Conservation (phyloP, 768 basidiomycete genomes). For the Auricularia heimuer region DNA sequence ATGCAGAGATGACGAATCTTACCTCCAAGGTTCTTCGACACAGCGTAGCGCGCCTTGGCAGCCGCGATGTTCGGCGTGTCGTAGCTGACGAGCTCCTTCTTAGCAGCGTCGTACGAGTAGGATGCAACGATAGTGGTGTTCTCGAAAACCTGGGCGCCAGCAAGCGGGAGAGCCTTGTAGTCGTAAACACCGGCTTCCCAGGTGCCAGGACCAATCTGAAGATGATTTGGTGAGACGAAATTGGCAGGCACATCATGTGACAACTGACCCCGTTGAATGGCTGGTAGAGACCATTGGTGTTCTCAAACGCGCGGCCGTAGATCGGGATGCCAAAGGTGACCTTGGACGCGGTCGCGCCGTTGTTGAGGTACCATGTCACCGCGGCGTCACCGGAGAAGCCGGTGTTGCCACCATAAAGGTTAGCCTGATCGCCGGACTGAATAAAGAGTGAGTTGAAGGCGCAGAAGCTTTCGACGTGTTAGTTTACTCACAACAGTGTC, state of each 20-base stretch:
- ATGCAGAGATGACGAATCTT: background rate
- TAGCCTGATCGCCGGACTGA: slow-evolving; percentile 48
- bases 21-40: slow-evolving; percentile 37
- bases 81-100: slow-evolving; percentile 62
- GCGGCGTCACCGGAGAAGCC: slow-evolving; percentile 60
- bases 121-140: slow-evolving; percentile 61
- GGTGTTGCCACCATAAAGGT: slow-evolving; percentile 57
- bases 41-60: slow-evolving; percentile 60
- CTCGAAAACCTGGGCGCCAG: slow-evolving; percentile 42
- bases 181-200: slow-evolving; percentile 65
- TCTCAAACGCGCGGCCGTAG: slow-evolving; percentile 71
- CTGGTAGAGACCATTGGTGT: slow-evolving; percentile 55
- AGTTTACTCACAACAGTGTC: too few species aligned
- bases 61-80: slow-evolving; percentile 61
- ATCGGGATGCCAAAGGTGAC: slow-evolving; percentile 70
- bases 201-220: slow-evolving; percentile 61
- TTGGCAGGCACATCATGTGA: background rate
- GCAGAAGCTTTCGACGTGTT: too few species aligned
- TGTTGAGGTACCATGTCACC: slow-evolving; percentile 45
- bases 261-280: slow-evolving; percentile 53
- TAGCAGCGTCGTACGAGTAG: slow-evolving; percentile 63
- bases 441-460: slow-evolving; percentile 31
- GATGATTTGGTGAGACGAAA: background rate
- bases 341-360: slow-evolving; percentile 57
- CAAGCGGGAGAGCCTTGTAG: slow-evolving; percentile 58